Base-by-base conservation (phyloP, 768 basidiomycete species). In the Suillus spraguei region DNA sequence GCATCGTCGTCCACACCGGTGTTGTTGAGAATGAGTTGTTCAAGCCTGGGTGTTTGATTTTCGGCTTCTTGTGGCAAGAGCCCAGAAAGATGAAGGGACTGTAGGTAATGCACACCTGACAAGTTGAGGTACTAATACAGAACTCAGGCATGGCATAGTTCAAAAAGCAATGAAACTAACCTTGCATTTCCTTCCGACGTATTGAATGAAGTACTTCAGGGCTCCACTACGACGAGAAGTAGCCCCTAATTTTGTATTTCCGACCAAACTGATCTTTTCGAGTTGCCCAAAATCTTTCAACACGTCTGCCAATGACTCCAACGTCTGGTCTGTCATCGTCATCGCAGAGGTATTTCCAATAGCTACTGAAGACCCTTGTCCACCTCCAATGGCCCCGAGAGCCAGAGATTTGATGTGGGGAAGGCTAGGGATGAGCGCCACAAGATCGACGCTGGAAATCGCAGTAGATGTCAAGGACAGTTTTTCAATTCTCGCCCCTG, bases 1-100 rank as follows among this genome's bases (percentile, higher is more conserved):
- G 85, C 83, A 2, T 78, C 77, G 62, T 91, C 89, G 58, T 86
- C 87, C 20, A 91, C 78, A 2, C 79, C 74, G 0, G 89, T 90
- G 65, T 86, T 84, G 68, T 85, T 88, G 41, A 91, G 74, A 16
- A 79, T 74, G 6, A 91, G 78, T 4, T 76, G 78, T 61, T 82
- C 78, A 8, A 91, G 70, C 14, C 68, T 72, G 2, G 86, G 77
- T 6, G 76, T 67, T 8, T 17, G 52, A 28, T 69, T 63, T 14
- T 64, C 28, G 38, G 28, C 49, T 3, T 63, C 55, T 32, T 67
- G 65, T 1, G 67, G 66, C n/a, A 82, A 59, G 10, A 91, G 73
- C 2, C 84, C 83, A 14, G 72, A 77, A 11, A 91, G 74, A 68
- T 87, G 81, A 5, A 67, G 69, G 1, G 88, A 87, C 35, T 77